Conservation (phyloP, 306 rosid genomes). For the Aeschynomene evenia region DNA sequence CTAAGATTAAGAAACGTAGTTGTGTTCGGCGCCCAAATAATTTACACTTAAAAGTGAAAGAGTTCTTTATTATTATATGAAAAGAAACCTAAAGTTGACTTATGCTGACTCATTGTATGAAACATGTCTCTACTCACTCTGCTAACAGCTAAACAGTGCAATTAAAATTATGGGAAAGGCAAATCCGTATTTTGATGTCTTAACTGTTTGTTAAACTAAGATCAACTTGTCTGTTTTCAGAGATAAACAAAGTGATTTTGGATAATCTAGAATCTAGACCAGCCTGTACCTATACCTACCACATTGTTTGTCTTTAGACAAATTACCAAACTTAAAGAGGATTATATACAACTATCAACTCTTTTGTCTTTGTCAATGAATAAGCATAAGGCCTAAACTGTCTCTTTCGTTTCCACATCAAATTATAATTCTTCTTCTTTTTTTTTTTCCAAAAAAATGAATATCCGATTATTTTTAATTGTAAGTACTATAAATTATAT, state of each 20-base stretch:
- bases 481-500: not conserved
- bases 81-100: conserved; percentile 21
- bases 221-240: conserved; percentile 23
- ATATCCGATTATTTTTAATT: not conserved
- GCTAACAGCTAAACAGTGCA: conserved; percentile 11
- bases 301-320: not conserved
- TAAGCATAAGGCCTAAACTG: not conserved
- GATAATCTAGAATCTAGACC: conserved; percentile 15
- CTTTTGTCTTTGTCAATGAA: not conserved
- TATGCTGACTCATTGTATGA: not conserved
- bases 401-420: not conserved
- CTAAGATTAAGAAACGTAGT: conserved; percentile 5
- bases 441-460: not conserved
- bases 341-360: not conserved
- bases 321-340: not conserved
- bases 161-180: not conserved
- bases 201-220: not conserved
- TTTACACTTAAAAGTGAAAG: conserved; percentile 20
- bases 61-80: not conserved
- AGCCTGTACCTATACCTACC: conserved; percentile 26
- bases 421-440: too few species aligned
- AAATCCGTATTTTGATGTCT: conserved; percentile 8
- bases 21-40: conserved; percentile 18
- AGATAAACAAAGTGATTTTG: conserved; percentile 14
- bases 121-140: not conserved